These are phyloP conservation scores for Aspergillus novoparasiticus DNA, from an alignment of 2,329 filamentous ascomycete species.

Conservation along the genomic window DNA sequence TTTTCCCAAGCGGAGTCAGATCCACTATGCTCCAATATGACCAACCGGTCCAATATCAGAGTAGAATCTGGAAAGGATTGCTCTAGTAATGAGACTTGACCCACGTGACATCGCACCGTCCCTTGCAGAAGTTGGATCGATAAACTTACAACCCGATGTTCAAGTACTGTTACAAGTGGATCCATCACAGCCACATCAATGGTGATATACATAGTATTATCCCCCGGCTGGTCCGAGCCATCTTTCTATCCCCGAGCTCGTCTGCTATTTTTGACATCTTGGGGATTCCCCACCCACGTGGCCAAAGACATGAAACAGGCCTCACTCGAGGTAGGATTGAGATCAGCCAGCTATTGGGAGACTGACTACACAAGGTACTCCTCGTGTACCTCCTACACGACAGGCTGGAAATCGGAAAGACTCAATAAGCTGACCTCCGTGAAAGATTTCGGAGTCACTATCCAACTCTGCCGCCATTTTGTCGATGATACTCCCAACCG, in stretches of 20 bases:
- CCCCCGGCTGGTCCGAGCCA: background rate
- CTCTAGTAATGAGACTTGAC: background rate
- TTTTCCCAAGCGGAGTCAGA: no score
- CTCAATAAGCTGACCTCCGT: background rate
- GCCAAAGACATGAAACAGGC: background rate
- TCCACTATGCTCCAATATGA: no score
- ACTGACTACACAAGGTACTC: background rate
- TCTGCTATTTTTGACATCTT: background rate
- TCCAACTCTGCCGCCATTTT: background rate
- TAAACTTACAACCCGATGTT: background rate
- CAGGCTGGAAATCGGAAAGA: background rate
- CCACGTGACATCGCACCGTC: background rate
- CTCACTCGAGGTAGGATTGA: background rate
- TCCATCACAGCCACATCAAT: background rate
- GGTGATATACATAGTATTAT: background rate
- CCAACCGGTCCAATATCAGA: no score
- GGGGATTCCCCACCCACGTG: background rate
- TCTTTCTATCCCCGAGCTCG: background rate
- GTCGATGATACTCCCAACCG: background rate
- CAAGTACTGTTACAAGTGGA: background rate
- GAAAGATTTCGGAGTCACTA: background rate
- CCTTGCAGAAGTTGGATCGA: background rate
- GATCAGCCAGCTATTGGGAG: background rate
- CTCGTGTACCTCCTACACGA: background rate
- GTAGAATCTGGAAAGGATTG: no score